Evolutionary conservation across 2,329 filamentous ascomycete genomes (phyloP).

Genomic region (Ascochyta koolunga): DNA sequence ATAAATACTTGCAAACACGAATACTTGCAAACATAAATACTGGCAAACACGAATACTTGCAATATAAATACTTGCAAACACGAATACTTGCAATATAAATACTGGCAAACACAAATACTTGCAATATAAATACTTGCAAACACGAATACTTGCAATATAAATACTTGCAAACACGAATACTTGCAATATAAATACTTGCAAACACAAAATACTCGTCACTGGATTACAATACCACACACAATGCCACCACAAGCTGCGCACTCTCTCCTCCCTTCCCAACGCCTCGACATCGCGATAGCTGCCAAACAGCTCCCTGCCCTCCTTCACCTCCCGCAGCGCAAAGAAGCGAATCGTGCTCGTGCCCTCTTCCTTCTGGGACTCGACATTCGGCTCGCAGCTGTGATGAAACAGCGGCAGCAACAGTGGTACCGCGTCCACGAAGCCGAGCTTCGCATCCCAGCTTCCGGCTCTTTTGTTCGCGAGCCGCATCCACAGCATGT

Average conservation of each 20-base stretch:
- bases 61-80: too few species aligned
- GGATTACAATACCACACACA: neutral
- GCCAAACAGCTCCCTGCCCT: conserved; percentile 22
- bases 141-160: too few species aligned
- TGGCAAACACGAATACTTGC: too few species aligned
- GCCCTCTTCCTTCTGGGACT: conserved; percentile 18
- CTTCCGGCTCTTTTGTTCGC: conserved; percentile 45
- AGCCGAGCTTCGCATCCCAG: conserved; percentile 25
- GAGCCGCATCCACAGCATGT: conserved; percentile 39
- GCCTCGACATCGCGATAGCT: conserved; percentile 17
- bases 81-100: too few species aligned
- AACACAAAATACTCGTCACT: too few species aligned
- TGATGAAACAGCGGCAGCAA: conserved; percentile 44
- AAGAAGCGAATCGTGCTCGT: conserved; percentile 20
- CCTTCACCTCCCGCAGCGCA: conserved; percentile 3
- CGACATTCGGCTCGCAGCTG: conserved; percentile 40
- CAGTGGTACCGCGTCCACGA: conserved; percentile 36
- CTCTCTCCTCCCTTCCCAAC: conserved; percentile 5
- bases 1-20: too few species aligned
- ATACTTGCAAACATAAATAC: too few species aligned
- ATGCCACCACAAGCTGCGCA: conserved; percentile 18
- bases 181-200: too few species aligned
- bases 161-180: too few species aligned
- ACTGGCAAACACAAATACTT: too few species aligned
- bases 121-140: too few species aligned